phyloP scores from a whole-genome alignment of 257 asterid species.

The Osmanthus fragrans region DNA sequence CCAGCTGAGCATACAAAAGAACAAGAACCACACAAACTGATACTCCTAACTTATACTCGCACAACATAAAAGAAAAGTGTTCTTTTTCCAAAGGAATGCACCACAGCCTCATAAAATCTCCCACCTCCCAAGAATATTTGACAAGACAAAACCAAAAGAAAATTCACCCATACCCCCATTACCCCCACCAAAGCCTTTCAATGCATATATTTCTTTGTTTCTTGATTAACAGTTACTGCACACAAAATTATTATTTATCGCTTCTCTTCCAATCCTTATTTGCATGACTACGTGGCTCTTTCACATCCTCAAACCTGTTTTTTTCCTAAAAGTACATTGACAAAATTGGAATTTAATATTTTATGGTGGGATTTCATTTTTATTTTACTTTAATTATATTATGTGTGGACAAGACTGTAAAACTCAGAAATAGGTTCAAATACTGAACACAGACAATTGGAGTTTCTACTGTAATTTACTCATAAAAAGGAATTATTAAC shows the following conservation, averaged over 20 bases:
- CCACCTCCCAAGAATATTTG: constrained; percentile 20
- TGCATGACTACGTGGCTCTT: constrained; percentile 43
- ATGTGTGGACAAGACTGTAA: constrained; percentile 4
- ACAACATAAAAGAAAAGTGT: constrained; percentile 32
- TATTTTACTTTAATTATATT: not conserved
- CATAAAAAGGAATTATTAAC: not conserved
- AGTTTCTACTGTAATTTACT: not conserved
- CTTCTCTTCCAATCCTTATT: constrained; percentile 12
- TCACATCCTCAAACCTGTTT: constrained; percentile 42
- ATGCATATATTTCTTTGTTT: not conserved
- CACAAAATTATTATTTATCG: not conserved
- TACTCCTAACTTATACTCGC: constrained; percentile 29
- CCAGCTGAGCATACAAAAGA: constrained; percentile 27
- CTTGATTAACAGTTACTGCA: not conserved
- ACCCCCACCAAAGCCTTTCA: not conserved
- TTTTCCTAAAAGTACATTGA: not conserved
- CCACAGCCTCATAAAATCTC: constrained; percentile 66
- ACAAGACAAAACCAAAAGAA: constrained; percentile 3
- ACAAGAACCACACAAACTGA: constrained; percentile 39
- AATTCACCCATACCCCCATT: not conserved
- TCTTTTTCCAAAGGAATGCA: constrained; percentile 34
- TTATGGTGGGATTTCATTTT: constrained; percentile 8
- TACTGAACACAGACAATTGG: constrained; percentile 22
- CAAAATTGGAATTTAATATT: constrained; percentile 19
- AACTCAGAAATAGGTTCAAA: constrained; percentile 5